Evolutionary conservation across 2,329 filamentous ascomycete genomes (phyloP), one percentile per base, ranked within the genome.

Genomic region (Penicillium sp.): DNA sequence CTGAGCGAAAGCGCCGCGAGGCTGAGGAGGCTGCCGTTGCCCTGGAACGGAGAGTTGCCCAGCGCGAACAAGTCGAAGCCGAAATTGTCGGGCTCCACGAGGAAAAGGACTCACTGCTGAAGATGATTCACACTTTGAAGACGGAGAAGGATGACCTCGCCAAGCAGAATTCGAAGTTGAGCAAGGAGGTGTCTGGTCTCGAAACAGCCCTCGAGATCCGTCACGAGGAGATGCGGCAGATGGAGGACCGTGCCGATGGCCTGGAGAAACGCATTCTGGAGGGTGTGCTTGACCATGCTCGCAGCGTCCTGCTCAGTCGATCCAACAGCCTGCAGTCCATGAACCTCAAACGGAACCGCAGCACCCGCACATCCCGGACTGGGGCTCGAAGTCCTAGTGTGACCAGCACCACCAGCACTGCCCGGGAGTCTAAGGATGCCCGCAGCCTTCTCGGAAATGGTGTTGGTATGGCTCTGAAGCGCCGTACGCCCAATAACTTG

Each of bases 251-350:
- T 47, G 93, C 91, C 2, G 89, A 96, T 63, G 80, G 81, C 3
- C 75, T 98, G 16, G 93, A 98, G 69, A 86, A 90, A 36, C 83
- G 93, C 17, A 95, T 98, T 53, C 72, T 98, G 20, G 91, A 97
- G 51, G 90, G 91, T 17, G 87, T 97, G 48, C 94, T 98, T 70
- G 90, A 97, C 56, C 91, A 97, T 63, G 96, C 91, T 14, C 85
- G 91, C 32, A 65, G 61, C 5, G 83, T 91, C 17, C 76, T 96
- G n/a, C 78, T 97, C 42, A 86, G 93, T 29, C 63, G 72, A 74
- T 81, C 51, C 84, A 87, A 69, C 70, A 78, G 38, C 58, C 62
- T 58, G 21, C 69, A 63, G 57, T 62, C 59, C 51, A 73, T 77
- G 72, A 74, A 67, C 48, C 65, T 76, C 39, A 77, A 76, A 51